Percentiles rank a stretch among this genome's conserved stretches.
Conservation (phyloP, 2,329 filamentous ascomycete genomes). For the Dactylellina cionopaga region DNA sequence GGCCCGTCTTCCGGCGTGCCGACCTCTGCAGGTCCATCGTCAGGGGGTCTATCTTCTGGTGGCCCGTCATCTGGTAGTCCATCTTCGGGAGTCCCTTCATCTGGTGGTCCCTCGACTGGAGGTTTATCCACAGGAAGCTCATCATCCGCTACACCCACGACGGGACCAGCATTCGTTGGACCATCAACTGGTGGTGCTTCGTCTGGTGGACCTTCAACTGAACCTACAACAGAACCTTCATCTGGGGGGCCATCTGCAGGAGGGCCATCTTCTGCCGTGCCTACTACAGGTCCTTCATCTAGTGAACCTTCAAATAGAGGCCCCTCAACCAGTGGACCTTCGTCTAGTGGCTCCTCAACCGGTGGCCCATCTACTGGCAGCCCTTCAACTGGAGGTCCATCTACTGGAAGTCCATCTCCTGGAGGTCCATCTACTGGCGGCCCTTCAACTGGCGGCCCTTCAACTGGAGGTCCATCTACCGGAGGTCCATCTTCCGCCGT, state of each 20-base stretch:
- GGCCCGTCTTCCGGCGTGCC: neutral
- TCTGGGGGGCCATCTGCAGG: neutral
- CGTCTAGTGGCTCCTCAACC: neutral
- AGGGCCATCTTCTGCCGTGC: neutral
- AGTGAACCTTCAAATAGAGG: neutral
- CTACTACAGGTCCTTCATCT: neutral
- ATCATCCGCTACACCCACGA: neutral
- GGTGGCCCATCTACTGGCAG: neutral
- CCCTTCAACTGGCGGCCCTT: conserved; percentile 7
- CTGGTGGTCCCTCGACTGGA: neutral
- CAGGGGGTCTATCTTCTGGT: neutral
- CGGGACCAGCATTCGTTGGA: neutral
- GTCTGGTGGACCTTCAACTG: neutral
- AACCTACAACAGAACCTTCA: neutral
- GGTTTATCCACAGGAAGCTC: neutral
- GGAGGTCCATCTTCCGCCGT: neutral
- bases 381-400: neutral
- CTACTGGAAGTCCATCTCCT: neutral
- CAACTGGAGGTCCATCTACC: neutral
- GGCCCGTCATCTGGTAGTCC: neutral
- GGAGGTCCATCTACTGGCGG: neutral
- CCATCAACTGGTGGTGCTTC: neutral
- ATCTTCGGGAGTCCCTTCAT: neutral
- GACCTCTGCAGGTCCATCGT: conserved; percentile 3
- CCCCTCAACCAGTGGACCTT: neutral